Evolutionary conservation across 192 early-diverging fungal genomes (phyloP), one percentile per base, ranked within the genome.

Genomic region (Coemansia sp.): DNA sequence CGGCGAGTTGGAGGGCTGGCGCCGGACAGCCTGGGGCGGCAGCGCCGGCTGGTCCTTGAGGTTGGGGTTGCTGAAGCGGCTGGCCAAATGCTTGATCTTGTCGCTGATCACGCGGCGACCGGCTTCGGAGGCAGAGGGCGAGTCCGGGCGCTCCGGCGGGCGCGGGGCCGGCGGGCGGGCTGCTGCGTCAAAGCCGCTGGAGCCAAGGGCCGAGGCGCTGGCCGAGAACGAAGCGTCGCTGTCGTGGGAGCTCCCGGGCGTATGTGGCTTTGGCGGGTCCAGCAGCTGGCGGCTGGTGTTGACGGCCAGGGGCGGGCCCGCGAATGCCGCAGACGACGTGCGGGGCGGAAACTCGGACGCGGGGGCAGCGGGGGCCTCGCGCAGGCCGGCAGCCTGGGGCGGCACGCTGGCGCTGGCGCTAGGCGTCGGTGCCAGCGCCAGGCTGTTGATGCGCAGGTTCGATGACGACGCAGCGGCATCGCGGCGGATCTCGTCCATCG

Each of bases 401-500:
- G 43, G 42, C 48, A 55, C 31, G 65, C 61, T 63, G 53, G 53
- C 10, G 38, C 30, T 50, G 53, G 21, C 48, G 50, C 30, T 44
- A 30, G 47, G 23, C 57, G 43, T 42, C 26, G 26, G 53, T 44
- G 20, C 46, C 28, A 33, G 61, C 38, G 30, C 51, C 47, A 55
- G 53, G 41, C 54, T 62, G 59, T 76, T 76, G 23, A 76, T 76
- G 40, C 58, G 48, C 20, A 76, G 43, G 52, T 66, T 76, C 10
- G 66, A 70, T n/a, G 53, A 48, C 19, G 61, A 58, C 50, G 62
- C 57, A 14, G 58, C 46, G n/a, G 72, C 65, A 19, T 76, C 72
- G 38, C 72, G 66, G 12, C 72, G 72, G 53, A 76, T 76, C 59
- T 76, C 72, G 15, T 76, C 72, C 72, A 76, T 76, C 30, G 72